Evolutionary conservation across 139 green algal species (phyloP).

Genomic region (Chara braunii): DNA sequence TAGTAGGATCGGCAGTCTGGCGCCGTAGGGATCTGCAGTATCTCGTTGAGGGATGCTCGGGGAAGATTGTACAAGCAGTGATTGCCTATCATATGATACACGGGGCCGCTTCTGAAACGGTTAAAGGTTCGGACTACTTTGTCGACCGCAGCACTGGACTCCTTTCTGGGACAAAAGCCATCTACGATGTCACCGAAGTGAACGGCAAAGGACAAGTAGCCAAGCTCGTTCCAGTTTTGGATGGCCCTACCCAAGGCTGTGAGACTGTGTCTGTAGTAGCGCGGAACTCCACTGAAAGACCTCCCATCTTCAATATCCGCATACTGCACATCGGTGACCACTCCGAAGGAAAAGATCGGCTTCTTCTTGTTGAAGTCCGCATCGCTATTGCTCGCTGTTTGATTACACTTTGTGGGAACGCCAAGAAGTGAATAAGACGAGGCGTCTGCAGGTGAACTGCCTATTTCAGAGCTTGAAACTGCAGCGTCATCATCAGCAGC

Average conservation of each 20-base stretch:
- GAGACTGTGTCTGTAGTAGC: constrained; percentile 58
- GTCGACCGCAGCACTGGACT: constrained; percentile 25
- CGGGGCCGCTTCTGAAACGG: constrained; percentile 1
- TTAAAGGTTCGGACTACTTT: constrained; percentile 13
- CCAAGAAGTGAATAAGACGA: too few relatives aligned
- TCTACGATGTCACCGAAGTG: constrained; percentile 47
- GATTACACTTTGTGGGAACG: too few relatives aligned
- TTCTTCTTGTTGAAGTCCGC: constrained; percentile 16
- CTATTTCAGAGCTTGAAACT: too few relatives aligned
- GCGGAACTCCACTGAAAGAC: constrained; percentile 57
- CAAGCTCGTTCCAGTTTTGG: constrained; percentile 27
- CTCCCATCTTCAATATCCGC: constrained; percentile 66
- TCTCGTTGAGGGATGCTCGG: constrained; percentile 33
- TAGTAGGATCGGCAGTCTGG: constrained; percentile 56
- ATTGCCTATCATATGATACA: constrained; percentile 53
- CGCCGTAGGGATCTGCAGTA: constrained; percentile 29
- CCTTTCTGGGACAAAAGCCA: constrained; percentile 35
- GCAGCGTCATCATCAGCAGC: too few relatives aligned
- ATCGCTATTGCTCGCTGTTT: too few relatives aligned
- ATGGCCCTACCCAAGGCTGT: constrained; percentile 46
- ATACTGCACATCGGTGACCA: constrained; percentile 59
- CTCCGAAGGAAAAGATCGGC: constrained; percentile 43
- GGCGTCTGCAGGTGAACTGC: too few relatives aligned
- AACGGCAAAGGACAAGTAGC: constrained; percentile 33
- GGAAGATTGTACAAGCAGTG: constrained; percentile 71